Evolutionary conservation across 2,329 filamentous ascomycete species (phyloP).

Genomic region (Trichophyton verrucosum): DNA sequence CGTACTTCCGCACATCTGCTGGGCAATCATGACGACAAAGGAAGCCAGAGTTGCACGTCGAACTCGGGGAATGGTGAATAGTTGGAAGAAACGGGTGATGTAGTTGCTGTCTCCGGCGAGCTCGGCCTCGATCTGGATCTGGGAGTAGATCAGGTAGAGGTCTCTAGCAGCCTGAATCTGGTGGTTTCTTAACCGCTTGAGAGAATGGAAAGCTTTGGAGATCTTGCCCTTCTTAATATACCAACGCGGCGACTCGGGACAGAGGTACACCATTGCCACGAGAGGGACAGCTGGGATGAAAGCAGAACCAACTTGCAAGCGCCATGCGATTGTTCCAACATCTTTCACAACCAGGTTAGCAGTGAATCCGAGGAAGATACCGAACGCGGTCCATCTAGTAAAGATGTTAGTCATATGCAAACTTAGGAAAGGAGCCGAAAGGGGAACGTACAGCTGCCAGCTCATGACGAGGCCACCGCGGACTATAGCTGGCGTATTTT

Average conservation of each 20-base stretch:
- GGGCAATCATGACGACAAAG: conserved; percentile 66
- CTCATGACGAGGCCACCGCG: conserved; percentile 46
- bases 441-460: conserved; percentile 34
- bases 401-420: conserved; percentile 19
- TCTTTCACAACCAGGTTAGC: conserved; percentile 54
- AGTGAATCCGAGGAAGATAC: conserved; percentile 54
- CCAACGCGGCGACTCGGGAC: conserved; percentile 55
- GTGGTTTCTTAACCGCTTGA: conserved; percentile 46
- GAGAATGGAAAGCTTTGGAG: conserved; percentile 46
- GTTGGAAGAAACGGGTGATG: conserved; percentile 44
- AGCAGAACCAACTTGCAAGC: conserved; percentile 51
- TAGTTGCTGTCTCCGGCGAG: conserved; percentile 42
- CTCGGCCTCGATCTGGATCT: conserved; percentile 37
- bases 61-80: conserved; percentile 39
- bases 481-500: conserved; percentile 44
- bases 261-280: conserved; percentile 46
- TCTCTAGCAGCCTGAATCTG: conserved; percentile 50
- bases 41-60: conserved; percentile 59
- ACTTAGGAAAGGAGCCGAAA: no score
- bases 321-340: conserved; percentile 47
- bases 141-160: conserved; percentile 48
- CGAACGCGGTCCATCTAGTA: conserved; percentile 42
- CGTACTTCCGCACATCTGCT: conserved; percentile 52
- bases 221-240: conserved; percentile 55
- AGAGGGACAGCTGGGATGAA: conserved; percentile 54